Base-by-base conservation (phyloP, 169 alveolate genomes). In the Theileria orientalis region DNA sequence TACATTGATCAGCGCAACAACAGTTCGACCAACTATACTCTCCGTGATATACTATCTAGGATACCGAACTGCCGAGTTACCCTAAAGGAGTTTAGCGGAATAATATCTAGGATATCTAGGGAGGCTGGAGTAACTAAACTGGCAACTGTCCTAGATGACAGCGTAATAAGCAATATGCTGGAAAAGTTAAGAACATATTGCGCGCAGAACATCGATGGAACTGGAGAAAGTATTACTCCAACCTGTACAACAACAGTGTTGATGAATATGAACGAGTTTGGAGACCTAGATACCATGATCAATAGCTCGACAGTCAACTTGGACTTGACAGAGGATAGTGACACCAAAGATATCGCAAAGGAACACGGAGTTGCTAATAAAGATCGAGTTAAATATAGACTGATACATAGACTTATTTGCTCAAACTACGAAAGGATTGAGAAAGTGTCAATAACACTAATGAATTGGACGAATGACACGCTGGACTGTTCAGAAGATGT, bases 151-250 rank as follows among this genome's bases (percentile, higher is more conserved):
- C 42, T 60, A 6, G 54, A 78, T 52, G 23, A 25, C 19, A 29
- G 19, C 60, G n/a, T 78, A n/a, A 37, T 78, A 19, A 35, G 70
- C 3, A 35, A 78, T 23, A 70, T 70, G 74, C 14, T 78, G 69
- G 86, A 78, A n/a, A 69, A 78, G 25, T 64, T 78, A 2, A 1
- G 74, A 14, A 8, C 23, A 7, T 59, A 14, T 59, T 59, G 54
- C n/a, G 19, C 54, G 19, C 44, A 49, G 14, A 25, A 64, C 35
- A 40, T 64, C 14, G 25, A 11, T 21, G 46, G 47, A 7, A 40
- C 7, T 35, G 69, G 49, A 37, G 27, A 64, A 32, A 44, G 27
- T 46, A 14, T 56, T 14, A 64, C 19, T 11, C 74, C 74, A 1
- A 2, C n/a, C n/a, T 19, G 47, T 30, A 64, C 74, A 2, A 64